Conservation (phyloP, 2,329 filamentous ascomycete genomes). For the Phialophora verrucosa region DNA sequence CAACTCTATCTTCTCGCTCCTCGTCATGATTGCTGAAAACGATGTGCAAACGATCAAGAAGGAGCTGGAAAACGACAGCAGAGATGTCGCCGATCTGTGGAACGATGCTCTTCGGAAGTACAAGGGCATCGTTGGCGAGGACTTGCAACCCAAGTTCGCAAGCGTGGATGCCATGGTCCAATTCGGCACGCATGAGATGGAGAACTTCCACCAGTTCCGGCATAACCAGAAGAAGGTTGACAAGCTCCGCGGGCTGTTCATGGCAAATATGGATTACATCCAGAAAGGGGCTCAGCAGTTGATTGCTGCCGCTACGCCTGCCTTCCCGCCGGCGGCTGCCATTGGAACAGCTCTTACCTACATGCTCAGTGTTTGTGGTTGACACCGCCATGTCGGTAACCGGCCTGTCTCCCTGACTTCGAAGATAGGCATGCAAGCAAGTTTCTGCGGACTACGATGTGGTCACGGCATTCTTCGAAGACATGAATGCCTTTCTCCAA, state of each 20-base stretch:
- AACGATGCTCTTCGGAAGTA: constrained; percentile 20
- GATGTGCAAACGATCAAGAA: constrained; percentile 5
- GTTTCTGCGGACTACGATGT: constrained; percentile 29
- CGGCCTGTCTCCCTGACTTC: not conserved
- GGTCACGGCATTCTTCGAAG: constrained; percentile 29
- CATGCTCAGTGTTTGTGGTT: constrained; percentile 19
- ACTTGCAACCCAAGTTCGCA: constrained; percentile 10
- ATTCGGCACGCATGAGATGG: constrained; percentile 16
- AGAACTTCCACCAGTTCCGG: constrained; percentile 25
- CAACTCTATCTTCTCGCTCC: not conserved
- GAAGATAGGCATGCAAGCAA: constrained; percentile 17
- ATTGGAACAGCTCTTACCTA: constrained; percentile 29
- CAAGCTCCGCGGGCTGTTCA: constrained; percentile 26
- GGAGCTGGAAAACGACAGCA: constrained; percentile 15
- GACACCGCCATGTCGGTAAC: not conserved
- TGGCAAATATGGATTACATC: constrained; percentile 20
- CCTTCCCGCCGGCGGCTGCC: constrained; percentile 24
- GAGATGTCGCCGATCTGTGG: constrained; percentile 23
- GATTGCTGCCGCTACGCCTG: constrained; percentile 20
- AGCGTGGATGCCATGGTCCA: constrained; percentile 20
- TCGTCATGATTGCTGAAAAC: constrained; percentile 9
- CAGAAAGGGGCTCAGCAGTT: constrained; percentile 22
- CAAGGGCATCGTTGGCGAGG: constrained; percentile 24
- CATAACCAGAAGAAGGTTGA: constrained; percentile 24
- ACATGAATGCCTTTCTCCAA: constrained; percentile 29